Evolutionary conservation across 345 rosid genomes (phyloP), one percentile per base, ranked within the genome.

Genomic region (Trapa bicornis): DNA sequence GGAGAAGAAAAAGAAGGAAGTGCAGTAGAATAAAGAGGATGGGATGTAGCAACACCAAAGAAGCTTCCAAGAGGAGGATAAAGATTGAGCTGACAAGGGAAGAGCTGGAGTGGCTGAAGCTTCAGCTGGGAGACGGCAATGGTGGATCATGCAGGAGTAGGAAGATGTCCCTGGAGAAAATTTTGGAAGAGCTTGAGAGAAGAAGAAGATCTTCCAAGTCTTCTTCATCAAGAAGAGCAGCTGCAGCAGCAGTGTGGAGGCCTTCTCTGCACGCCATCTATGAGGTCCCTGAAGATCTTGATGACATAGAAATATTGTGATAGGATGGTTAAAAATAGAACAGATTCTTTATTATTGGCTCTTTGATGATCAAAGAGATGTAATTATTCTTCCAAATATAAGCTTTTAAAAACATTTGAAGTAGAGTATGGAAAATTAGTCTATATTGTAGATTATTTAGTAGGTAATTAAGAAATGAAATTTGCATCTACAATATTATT

Each of bases 61-160:
- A 22, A 22, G 29, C 29, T 22, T 22, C 29, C 29, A 22, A 22
- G 29, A 22, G 29, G 64, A 87, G 88, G 80, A 82, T 92, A 69
- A 89, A 92, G 83, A 80, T 92, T 67, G 81, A 89, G 68, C 86
- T 92, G 71, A 82, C 85, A 43, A 87, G 76, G 71, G 90, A 89
- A 38, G 94, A 92, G 73, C 66, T 92, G 9, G 86, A 85, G 67
- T 78, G 78, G 89, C 67, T 92, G 71, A 70, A 84, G 82, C 68
- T 75, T 67, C 80, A 80, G 41, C 64, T 84, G 41, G 77, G 76
- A 12, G 47, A 22, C 29, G 29, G 80, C 62, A 37, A 78, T 56
- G 78, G 68, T 3, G 17, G 58, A 37, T 8, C 1, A 17, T 9
- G 50, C 32, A 22, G 29, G 29, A 12, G 53, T 38, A 74, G 77